Evolutionary conservation across 768 basidiomycete species (phyloP), one percentile per base, ranked within the genome.

Genomic region (Suillus fuscotomentosus): DNA sequence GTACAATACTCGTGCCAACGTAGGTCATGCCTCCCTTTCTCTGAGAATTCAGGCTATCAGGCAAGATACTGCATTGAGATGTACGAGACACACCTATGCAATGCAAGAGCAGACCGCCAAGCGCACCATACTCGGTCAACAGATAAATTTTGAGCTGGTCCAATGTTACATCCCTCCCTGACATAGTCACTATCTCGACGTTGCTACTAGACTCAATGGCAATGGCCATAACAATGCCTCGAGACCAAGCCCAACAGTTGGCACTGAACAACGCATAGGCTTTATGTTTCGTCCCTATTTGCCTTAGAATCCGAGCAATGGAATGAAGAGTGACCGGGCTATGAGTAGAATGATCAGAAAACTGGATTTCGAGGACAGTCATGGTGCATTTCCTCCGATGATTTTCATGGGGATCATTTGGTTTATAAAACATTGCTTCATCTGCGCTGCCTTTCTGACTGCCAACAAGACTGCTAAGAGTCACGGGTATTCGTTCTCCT

Each of bases 161-260:
- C 5, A 27, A 41, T 11, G 22, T 57, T 11, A 57, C 15, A 24
- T 41, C 39, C 56, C 15, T 41, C 56, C 39, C 56, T 27, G 10
- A 11, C 39, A 57, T 57, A 5, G 24, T 57, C 56, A 57, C 56
- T 41, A 22, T 57, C 22, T 41, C 22, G 5, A 57, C 5, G 22
- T 57, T 41, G 1, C 56, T 57, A 10, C 56, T 17, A 24, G 39
- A 57, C 24, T 41, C 56, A 11, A 57, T 17, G 5, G 22, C 56
- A 27, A 57, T 17, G 38, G 39, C 24, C 56, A 57, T 11, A 27
- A 20, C 56, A 17, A 57, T 41, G 13, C 39, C 22, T 57, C 56
- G 56, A 57, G 56, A 57, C 56, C 56, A 57, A 17, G 56, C 56
- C 56, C 56, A 57, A 24, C 56, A 57, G 5, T 57, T 57, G 24